These are phyloP conservation scores for Hymenoscyphus infarciens DNA, from an alignment of 2,329 filamentous ascomycete species.

Conservation along the genomic window DNA sequence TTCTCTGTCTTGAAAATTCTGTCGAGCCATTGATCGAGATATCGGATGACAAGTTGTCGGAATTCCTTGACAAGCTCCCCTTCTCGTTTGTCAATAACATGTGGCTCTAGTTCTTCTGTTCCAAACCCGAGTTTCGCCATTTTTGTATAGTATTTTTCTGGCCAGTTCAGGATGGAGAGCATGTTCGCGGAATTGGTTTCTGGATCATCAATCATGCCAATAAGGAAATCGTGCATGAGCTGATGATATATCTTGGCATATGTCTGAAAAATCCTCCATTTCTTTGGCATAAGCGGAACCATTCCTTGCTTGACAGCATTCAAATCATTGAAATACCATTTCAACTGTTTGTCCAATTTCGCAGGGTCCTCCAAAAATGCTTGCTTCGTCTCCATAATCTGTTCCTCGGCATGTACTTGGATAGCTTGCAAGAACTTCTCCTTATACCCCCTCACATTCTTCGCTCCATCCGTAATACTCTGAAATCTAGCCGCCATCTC, in stretches of 20 bases:
- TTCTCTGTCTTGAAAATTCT: conserved; percentile 81
- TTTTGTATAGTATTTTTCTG: conserved; percentile 92
- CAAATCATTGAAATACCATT: conserved; percentile 97
- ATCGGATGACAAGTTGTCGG: conserved; percentile 89
- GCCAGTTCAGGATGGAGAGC: conserved; percentile 90
- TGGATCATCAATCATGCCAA: conserved; percentile 77
- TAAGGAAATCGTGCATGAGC: conserved; percentile 91
- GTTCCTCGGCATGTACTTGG: conserved; percentile 56
- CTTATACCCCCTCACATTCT: conserved; percentile 92
- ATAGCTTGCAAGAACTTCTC: conserved; percentile 82
- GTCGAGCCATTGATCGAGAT: conserved; percentile 96
- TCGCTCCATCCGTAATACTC: conserved; percentile 89
- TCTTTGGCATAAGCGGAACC: conserved; percentile 86
- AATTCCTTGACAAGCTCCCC: conserved; percentile 90
- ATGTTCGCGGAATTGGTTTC: conserved; percentile 83
- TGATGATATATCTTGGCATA: conserved; percentile 89
- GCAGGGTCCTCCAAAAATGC: conserved; percentile 81
- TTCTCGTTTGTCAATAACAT: conserved; percentile 87
- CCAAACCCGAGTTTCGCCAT: conserved; percentile 86
- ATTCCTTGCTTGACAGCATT: conserved; percentile 93
- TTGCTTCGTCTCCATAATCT: conserved; percentile 58
- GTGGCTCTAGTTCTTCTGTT: conserved; percentile 72
- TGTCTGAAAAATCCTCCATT: conserved; percentile 91
- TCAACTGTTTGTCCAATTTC: conserved; percentile 79
- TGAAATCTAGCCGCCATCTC: conserved; percentile 92